Evolutionary conservation across 371 early-diverging fungal genomes (phyloP), one percentile per base, ranked within the genome.

Genomic region (Actinomortierella ambigua): DNA sequence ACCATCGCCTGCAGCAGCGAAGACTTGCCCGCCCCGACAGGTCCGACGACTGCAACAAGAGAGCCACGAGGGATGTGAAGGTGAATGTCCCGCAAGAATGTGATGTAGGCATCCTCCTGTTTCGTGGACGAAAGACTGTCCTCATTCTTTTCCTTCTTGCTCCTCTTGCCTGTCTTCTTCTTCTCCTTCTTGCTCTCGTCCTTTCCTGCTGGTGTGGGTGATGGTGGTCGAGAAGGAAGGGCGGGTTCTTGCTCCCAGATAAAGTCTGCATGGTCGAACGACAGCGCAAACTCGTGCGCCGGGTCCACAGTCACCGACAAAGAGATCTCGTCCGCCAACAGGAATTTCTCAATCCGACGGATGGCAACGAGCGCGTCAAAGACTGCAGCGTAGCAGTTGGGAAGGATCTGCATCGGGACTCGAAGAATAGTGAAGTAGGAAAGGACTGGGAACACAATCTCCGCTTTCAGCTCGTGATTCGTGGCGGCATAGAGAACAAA

Each of bases 301-400:
- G 77, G 63, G 13, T 66, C 75, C 17, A 71, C 27, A 0, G 23
- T 0, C 18, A 57, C 9, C 29, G 52, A 28, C 15, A 14, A 23
- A 23, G 75, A 65, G 1, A 89, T 59, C 65, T 92, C 91, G 9
- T 82, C 78, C 7, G 88, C 85, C 8, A 83, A 57, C 11, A 92
- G 60, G 2, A 88, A 75, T 11, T 77, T 81, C 28, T 81, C 59
- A 26, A 92, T 78, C 22, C 93, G 80, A 4, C 50, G 53, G 23
- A 90, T 41, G 5, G 89, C 87, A 17, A 92, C 85, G n/a, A 63
- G 63, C 34, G 87, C 81, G 47, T 92, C 91, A 40, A 82, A 83
- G 50, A 79, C 69, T 13, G 76, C 69, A 22, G 81, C 76, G 14
- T 90, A 69, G 7, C 87, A 66, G 20, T 75, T 69, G 0, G 93